Evolutionary conservation across 2,329 filamentous ascomycete species (phyloP), one percentile per base, ranked within the genome.

Genomic region (Macrophomina tecta): DNA sequence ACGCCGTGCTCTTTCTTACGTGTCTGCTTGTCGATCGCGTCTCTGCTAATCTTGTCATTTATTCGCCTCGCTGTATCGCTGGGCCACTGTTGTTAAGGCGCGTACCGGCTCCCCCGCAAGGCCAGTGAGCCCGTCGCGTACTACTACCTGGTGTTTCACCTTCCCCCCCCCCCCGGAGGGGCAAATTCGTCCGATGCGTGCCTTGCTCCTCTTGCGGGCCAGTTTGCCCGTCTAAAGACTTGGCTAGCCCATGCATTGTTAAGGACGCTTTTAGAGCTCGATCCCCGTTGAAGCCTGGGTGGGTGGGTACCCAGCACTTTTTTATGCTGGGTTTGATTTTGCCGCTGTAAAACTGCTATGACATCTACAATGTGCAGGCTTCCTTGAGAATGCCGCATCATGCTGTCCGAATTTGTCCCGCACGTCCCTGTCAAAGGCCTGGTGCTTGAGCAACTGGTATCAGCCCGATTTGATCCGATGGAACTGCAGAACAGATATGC

Each of bases 181-280:
- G n/a, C n/a, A n/a, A n/a, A 30, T n/a, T 30, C 23, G 53, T 42
- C 53, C 53, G 23, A 56, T 36, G 40, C 55, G 40, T 60, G 38
- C n/a, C 55, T 36, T 42, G 53, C 53, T 56, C 53, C 18, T 60
- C 55, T 60, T 42, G 36, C 53, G 36, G 36, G 53, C 53, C 53
- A 45, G 36, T n/a, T 56, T 30, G 53, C 42, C 53, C 36, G 53
- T 36, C 53, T 56, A 42, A n/a, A 45, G 14, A 14, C 40, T 14
- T 14, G 40, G 4, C 40, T 14, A 14, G 23, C 36, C 5, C 36
- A 38, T 9, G n/a, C 18, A 30, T 51, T 23, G 32, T 18, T 23
- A 49, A 49, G 46, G 8, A 18, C 30, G 46, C 23, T 34, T 8
- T 45, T 14, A 7, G 30, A 14, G 49, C 49, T 52, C 34, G 30